Evolutionary conservation across 257 asterid genomes (phyloP).

Genomic region (Lycium barbarum): DNA sequence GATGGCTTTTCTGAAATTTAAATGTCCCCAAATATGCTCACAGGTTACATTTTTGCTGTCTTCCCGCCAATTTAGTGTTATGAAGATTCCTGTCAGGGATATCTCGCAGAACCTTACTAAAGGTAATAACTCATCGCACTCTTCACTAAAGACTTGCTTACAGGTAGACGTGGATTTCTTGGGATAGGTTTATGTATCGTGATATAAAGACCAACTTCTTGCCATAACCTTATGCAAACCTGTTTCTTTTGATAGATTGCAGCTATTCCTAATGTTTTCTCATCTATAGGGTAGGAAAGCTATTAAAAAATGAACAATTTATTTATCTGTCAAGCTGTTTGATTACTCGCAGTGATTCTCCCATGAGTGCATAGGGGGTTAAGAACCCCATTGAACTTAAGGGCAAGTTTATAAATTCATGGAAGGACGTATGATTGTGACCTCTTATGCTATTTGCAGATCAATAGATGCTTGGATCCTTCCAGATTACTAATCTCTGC

Average conservation of each 20-base stretch:
- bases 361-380: not conserved
- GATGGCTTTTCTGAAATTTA: conserved; percentile 5
- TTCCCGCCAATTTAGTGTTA: conserved; percentile 58
- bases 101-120: conserved; percentile 54
- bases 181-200: not conserved
- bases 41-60: conserved; percentile 78
- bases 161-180: not conserved
- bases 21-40: conserved; percentile 5
- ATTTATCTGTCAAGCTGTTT: not conserved
- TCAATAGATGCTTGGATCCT: conserved; percentile 7
- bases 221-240: not conserved
- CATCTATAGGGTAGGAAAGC: not conserved
- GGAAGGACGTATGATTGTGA: not conserved
- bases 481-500: conserved; percentile 5
- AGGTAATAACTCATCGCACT: conserved; percentile 49
- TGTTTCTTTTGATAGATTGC: not conserved
- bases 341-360: not conserved
- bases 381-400: not conserved
- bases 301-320: not conserved
- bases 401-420: not conserved
- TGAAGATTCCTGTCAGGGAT: conserved; percentile 75
- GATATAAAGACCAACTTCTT: not conserved
- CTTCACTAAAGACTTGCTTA: not conserved
- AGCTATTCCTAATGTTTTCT: no score
- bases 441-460: not conserved